Evolutionary conservation across 805 yeast species (phyloP), one percentile per base, ranked within the genome.

Genomic region (Suhomyces prunicola): DNA sequence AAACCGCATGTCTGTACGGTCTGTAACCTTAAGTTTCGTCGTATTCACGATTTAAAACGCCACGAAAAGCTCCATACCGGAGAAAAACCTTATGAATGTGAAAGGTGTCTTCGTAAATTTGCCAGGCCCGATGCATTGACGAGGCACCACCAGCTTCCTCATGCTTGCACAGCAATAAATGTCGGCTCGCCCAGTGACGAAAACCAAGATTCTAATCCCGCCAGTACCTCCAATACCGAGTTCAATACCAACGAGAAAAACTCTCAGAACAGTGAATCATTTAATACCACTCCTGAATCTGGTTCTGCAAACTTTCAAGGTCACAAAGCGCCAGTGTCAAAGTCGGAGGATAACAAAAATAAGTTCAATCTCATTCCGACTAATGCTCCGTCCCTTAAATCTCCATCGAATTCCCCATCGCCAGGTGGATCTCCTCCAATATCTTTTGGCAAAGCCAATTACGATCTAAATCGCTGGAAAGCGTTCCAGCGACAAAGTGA

Each of bases 1-100:
- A 85, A 82, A 63, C 90, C 91, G 1, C 87, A 78, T 67, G 67
- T 71, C 23, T 88, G 96, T 66, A 56, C 78, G 10, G 76, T 78
- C 27, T 88, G 96, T 62, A 71, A 77, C 50, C 72, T 81, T 46
- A 79, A 76, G 57, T 88, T 89, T 66, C 77, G 94, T 54, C 75
- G 96, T 46, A 78, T 83, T 29, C 92, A 88, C 65, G 96, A 89
- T 65, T 73, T 89, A 61, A 87, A 84, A 61, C 77, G 96, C 50
- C 96, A 88, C 62, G 81, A 80, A 53, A 86, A 86, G 66, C 74
- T 86, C 35, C 96, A 88, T 63, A 81, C 90, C 0, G 93, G 93
- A 22, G 90, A 83, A 57, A 84, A 81, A 64, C 92, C 93, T 1
- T 84, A 71, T 63, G 68, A 64, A 42, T 88, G 96, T 65, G 70